A percentile compares a stretch with the other conserved stretches of the same genome.
Evolutionary conservation across 2,329 filamentous ascomycete species (phyloP).

Genomic region (Lanzia echinophila): DNA sequence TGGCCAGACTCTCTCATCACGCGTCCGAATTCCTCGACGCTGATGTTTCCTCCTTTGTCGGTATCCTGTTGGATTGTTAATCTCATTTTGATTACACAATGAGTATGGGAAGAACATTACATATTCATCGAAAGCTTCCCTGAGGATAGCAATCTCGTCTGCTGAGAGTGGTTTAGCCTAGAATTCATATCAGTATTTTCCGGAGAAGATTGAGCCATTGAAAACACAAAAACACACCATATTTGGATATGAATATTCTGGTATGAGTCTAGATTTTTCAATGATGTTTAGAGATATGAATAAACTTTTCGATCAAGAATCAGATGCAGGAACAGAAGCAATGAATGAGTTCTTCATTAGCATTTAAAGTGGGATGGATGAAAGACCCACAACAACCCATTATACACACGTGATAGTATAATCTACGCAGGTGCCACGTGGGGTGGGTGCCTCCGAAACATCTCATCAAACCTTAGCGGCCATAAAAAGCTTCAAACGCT

Average conservation of each 20-base stretch:
- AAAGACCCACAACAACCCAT: not conserved
- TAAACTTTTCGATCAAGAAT: not conserved
- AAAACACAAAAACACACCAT: too few relatives aligned
- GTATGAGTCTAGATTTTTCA: too few relatives aligned
- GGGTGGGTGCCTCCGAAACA: too few relatives aligned
- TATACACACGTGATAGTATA: too few relatives aligned
- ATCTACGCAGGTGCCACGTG: too few relatives aligned
- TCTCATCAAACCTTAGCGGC: too few relatives aligned
- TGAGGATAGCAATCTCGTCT: constrained; percentile 9
- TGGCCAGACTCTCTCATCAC: constrained; percentile 11
- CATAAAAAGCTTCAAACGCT: too few relatives aligned
- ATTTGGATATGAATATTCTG: too few relatives aligned
- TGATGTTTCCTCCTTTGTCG: constrained; percentile 13
- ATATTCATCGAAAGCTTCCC: constrained; percentile 10
- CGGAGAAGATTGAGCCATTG: not conserved
- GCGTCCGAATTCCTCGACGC: constrained; percentile 7
- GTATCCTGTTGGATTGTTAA: constrained; percentile 6
- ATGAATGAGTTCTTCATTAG: not conserved
- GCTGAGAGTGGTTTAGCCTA: constrained; percentile 7
- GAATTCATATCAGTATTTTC: not conserved
- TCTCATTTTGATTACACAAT: not conserved
- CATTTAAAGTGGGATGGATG: not conserved
- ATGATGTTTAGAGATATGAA: not conserved
- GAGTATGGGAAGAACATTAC: not conserved
- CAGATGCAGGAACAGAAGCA: too few relatives aligned